phyloP scores from a whole-genome alignment of 75 land plant species.

The Isoetes taiwanensis region DNA sequence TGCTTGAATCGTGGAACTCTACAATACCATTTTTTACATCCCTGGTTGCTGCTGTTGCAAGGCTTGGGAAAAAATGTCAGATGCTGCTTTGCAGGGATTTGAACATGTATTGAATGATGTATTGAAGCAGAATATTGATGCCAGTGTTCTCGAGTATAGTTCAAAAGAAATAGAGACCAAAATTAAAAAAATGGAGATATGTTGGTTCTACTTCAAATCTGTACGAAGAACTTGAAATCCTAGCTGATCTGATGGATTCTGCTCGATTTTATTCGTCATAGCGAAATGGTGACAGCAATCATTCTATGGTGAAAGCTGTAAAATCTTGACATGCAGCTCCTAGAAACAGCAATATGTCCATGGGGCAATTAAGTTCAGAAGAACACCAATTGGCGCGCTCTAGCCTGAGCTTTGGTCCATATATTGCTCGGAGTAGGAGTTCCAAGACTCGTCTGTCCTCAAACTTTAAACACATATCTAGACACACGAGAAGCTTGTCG shows the following conservation, averaged over 20 bases:
- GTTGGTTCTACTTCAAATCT: conserved; percentile 27
- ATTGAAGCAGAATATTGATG: conserved; percentile 15
- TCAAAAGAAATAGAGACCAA: conserved; percentile 52
- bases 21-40: conserved; percentile 66
- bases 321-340: conserved; percentile 2
- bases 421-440: too few species aligned
- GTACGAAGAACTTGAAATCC: conserved; percentile 51
- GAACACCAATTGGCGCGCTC: conserved; percentile 50
- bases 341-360: conserved; percentile 1
- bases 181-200: conserved; percentile 70
- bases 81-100: conserved; percentile 65
- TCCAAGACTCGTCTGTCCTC: too few species aligned
- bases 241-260: conserved; percentile 55
- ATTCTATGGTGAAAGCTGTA: conserved; percentile 31
- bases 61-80: conserved; percentile 72
- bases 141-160: conserved; percentile 20
- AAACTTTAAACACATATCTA: too few species aligned
- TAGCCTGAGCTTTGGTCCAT: too few species aligned
- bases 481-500: conserved; percentile 39
- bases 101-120: conserved; percentile 81
- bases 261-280: too few species aligned
- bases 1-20: conserved; percentile 67
- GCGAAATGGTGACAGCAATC: too few species aligned
- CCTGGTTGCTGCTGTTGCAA: conserved; percentile 55
- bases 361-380: conserved; percentile 21